Conservation (phyloP, 2,329 filamentous ascomycete species). For the Exophiala alcalophila region DNA sequence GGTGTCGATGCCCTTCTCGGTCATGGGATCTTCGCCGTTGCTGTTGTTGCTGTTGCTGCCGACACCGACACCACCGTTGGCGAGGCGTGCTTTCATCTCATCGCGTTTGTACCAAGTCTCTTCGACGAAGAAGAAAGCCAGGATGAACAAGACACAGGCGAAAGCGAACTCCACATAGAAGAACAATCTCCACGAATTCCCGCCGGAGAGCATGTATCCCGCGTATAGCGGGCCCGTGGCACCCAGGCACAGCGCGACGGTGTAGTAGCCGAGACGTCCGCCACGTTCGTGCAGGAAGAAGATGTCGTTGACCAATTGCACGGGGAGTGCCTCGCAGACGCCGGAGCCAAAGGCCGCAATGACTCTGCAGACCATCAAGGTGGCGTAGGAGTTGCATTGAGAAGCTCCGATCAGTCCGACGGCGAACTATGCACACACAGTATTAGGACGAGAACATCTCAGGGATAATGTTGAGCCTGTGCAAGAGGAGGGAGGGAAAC, state of each 20-base stretch:
- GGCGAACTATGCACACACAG: conserved; percentile 35
- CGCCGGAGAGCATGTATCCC: conserved; percentile 59
- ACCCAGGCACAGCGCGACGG: conserved; percentile 38
- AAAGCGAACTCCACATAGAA: conserved; percentile 62
- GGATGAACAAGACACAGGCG: conserved; percentile 42
- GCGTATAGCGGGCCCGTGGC: conserved; percentile 53
- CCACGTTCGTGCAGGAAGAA: conserved; percentile 49
- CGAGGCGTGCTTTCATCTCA: conserved; percentile 18
- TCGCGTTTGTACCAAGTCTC: conserved; percentile 52
- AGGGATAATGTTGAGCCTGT: not conserved
- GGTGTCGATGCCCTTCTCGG: conserved; percentile 22
- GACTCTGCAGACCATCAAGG: conserved; percentile 44
- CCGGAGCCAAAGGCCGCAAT: conserved; percentile 45
- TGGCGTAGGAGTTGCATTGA: conserved; percentile 39
- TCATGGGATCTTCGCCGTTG: not conserved
- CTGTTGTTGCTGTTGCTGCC: not conserved
- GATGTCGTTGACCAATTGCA: conserved; percentile 50
- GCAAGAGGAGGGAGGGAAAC: not conserved
- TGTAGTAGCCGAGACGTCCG: conserved; percentile 58
- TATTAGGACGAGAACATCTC: conserved; percentile 1
- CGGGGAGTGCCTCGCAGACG: conserved; percentile 47
- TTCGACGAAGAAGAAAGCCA: conserved; percentile 58
- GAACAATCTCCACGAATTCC: conserved; percentile 59
- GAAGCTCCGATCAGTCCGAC: conserved; percentile 45
- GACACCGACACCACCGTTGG: conserved; percentile 16